Conservation (phyloP, 192 early-diverging fungal species). For the Kappamyces sp. region DNA sequence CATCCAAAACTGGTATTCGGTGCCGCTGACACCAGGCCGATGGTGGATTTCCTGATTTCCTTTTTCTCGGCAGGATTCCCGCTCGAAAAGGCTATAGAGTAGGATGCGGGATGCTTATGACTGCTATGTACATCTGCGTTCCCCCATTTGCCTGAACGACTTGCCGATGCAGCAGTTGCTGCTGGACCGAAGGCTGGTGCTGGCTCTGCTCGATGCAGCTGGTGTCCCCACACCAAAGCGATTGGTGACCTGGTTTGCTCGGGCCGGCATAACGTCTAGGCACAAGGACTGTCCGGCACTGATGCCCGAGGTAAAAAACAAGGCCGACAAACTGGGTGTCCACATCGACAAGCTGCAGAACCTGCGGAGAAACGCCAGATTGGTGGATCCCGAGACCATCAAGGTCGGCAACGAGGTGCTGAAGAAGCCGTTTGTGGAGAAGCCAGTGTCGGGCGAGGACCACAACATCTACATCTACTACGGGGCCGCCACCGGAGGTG, state of each 20-base stretch:
- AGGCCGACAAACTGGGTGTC: conserved; percentile 44
- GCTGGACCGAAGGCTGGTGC: conserved; percentile 83
- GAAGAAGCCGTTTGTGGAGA: conserved; percentile 94
- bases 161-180: conserved; percentile 81
- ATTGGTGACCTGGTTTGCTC: conserved; percentile 48
- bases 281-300: conserved; percentile 63
- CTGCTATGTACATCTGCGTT: conserved; percentile 69
- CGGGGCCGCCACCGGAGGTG: conserved; percentile 70
- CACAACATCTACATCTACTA: conserved; percentile 99
- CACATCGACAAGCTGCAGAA: conserved; percentile 12
- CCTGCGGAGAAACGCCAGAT: not conserved
- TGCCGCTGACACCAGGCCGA: conserved; percentile 84
- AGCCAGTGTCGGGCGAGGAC: conserved; percentile 92
- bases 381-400: conserved; percentile 32
- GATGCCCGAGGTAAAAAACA: conserved; percentile 43
- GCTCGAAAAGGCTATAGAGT: conserved; percentile 79
- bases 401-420: conserved; percentile 61
- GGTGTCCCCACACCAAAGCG: conserved; percentile 79
- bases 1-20: conserved; percentile 12
- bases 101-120: no score
- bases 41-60: conserved; percentile 92
- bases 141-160: conserved; percentile 89
- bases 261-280: no score
- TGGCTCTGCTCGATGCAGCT: conserved; percentile 71
- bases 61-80: conserved; percentile 96